These are phyloP conservation scores for Astrothelium macrocarpum DNA, from an alignment of 495 filamentous ascomycete species.

Conservation along the genomic window DNA sequence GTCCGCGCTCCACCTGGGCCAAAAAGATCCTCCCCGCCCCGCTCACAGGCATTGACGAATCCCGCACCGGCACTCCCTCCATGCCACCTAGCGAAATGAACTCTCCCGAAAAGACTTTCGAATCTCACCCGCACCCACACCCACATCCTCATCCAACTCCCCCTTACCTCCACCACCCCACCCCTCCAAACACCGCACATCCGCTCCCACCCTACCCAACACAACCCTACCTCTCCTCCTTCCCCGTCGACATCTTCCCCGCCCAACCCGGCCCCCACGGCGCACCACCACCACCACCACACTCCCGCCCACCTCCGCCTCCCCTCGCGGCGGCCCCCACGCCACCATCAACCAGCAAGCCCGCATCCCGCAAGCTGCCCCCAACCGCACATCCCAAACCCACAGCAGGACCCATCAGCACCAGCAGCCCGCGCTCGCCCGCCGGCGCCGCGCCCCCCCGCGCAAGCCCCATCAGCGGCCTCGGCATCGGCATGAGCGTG, in stretches of 20 bases:
- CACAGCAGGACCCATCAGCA: too few relatives aligned
- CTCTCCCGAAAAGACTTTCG: neutral
- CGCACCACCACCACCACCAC: too few relatives aligned
- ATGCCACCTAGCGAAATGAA: neutral
- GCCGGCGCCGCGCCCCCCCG: too few relatives aligned
- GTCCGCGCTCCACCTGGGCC: constrained; percentile 20
- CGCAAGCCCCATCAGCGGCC: too few relatives aligned
- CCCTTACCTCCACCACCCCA: neutral
- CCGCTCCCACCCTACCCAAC: neutral
- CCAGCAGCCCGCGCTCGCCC: too few relatives aligned
- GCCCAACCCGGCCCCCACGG: neutral
- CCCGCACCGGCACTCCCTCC: constrained; percentile 8
- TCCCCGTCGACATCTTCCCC: constrained; percentile 4
- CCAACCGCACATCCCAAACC: too few relatives aligned
- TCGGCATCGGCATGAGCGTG: too few relatives aligned
- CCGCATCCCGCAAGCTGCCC: too few relatives aligned
- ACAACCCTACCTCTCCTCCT: neutral
- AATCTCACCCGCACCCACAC: neutral
- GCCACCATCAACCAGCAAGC: too few relatives aligned
- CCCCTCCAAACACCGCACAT: neutral
- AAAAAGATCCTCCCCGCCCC: neutral
- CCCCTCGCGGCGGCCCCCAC: too few relatives aligned
- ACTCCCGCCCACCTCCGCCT: too few relatives aligned
- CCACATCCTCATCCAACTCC: neutral
- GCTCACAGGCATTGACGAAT: constrained; percentile 1